Evolutionary conservation across 106 monocot species (phyloP).

Genomic region (Alisma plantagoaquatica): DNA sequence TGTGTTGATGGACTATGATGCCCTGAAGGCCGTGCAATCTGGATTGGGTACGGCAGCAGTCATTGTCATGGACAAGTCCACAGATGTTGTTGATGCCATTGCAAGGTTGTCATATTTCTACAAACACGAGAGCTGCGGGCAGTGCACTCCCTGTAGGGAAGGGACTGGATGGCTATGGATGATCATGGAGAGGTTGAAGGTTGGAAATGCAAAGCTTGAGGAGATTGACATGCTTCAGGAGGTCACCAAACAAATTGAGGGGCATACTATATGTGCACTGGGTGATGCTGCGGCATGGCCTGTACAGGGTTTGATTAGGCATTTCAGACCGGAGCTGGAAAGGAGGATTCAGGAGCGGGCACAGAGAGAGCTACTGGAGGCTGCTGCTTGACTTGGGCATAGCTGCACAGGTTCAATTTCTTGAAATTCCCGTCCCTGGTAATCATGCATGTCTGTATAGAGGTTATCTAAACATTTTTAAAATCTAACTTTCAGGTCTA

Average conservation of each 20-base stretch:
- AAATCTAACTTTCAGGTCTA: too few relatives aligned
- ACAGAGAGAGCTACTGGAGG: constrained; percentile 29
- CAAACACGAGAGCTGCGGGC: constrained; percentile 71
- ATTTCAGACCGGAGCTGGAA: constrained; percentile 46
- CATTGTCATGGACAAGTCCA: constrained; percentile 70
- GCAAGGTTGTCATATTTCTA: constrained; percentile 69
- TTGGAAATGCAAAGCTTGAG: constrained; percentile 60
- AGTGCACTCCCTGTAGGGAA: constrained; percentile 74
- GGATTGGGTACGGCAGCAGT: constrained; percentile 67
- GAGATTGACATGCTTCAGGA: constrained; percentile 64
- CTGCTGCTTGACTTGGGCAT: too few relatives aligned
- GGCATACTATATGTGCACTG: constrained; percentile 61
- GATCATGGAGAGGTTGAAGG: constrained; percentile 74
- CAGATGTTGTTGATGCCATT: constrained; percentile 57
- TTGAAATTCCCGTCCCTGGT: too few relatives aligned
- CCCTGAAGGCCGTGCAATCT: constrained; percentile 54
- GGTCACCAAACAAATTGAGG: constrained; percentile 46
- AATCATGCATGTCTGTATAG: too few relatives aligned
- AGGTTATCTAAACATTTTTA: too few relatives aligned
- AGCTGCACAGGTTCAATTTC: too few relatives aligned
- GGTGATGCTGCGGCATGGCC: constrained; percentile 76
- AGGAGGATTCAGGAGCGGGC: constrained; percentile 31
- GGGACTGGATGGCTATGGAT: constrained; percentile 72
- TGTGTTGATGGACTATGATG: constrained; percentile 71
- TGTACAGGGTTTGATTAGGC: constrained; percentile 64